Base-by-base conservation (phyloP, 495 filamentous ascomycete species). In the Tetracladium setigerum region DNA sequence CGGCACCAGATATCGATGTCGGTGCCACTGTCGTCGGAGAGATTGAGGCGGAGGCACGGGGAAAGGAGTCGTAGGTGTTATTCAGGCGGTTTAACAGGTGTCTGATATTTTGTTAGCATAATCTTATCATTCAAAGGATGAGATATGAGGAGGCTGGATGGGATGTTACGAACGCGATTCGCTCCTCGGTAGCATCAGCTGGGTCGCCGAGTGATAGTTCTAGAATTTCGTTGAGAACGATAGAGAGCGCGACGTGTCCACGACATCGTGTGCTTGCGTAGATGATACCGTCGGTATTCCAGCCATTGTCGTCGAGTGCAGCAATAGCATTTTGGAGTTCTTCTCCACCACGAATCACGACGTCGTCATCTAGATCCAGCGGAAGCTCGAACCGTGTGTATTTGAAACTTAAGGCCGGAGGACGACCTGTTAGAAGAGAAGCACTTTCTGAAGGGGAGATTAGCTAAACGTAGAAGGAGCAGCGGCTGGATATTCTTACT, bases 171-270 rank as follows among this genome's bases (percentile, higher is more conserved):
- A 10, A 58, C 55, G 44, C 46, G 11, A 58, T 58, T 10, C 44
- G 33, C 7, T 46, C 40, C 37, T 45, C 44, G 13, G 51, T 52
- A 24, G 37, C 41, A 1, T 55, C 46, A 30, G 38, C 40, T 17
- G 41, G 30, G 33, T 54, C 48, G 10, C 57, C 50, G 11, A 60
- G 44, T 14, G 43, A 54, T 19, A 56, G 15, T 24, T 60, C 57
- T 0, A 60, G 38, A 34, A 53, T 53, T n/a, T 60, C 53, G 14
- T 52, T 43, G 9, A 54, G 34, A 5, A 53, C 40, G 2, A 41
- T 40, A 6, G 53, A 32, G 9, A 56, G 46, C 4, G 13, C n/a
- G 5, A 42, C 41, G 13, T 44, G 38, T 2, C 40, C 37, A 2
- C 50, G 38, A 19, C 17, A 37, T n/a, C 19, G 19, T 6, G 50